Base-by-base conservation (phyloP, 345 rosid species). In the Anacardium occidentale region DNA sequence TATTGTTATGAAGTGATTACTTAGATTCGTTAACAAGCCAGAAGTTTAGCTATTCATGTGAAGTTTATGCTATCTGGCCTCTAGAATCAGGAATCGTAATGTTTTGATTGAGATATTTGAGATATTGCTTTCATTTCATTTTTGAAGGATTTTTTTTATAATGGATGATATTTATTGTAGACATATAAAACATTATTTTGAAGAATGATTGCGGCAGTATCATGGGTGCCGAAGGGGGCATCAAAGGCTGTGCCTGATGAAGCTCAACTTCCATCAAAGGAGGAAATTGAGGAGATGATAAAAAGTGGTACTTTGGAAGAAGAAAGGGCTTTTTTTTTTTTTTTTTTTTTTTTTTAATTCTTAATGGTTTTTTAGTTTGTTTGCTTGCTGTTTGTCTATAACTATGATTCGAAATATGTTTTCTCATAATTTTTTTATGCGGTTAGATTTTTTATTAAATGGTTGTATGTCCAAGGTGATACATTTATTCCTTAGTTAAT, bases 201-300 rank as follows among this genome's bases (percentile, higher is more conserved):
- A 74, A 88, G 56, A 60, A 92, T 95, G 99, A 95, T 95, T 75
- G 83, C 94, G 10, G 81, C 96, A 47, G 68, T 88, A 2, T 84
- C 98, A 61, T 95, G 98, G 98, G 82, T 95, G n/a, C 98, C 98
- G 21, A 92, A 85, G 84, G 99, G 98, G 52, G 86, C 86, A 57
- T 62, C 88, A 15, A 92, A 87, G 78, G 56, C 92, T 18, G 84
- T 84, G 11, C 98, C 92, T 4, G 82, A 71, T 25, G 88, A 84
- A 59, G 94, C 94, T 7, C 91, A 88, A 42, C 91, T 87, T n/a
- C 97, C 97, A 55, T 84, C 97, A 34, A 86, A 85, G 73, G 94
- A 92, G 48, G 97, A 92, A 64, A 86, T 91, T 20, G 90, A 91
- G 67, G 92, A 88, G 81, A 75, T 95, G n/a, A 84, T 90, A 12